A percentile compares a stretch with the other conserved stretches of the same genome.
phyloP scores from a whole-genome alignment of 2,329 filamentous ascomycete genomes.

The Ophiosphaerella narmari region DNA sequence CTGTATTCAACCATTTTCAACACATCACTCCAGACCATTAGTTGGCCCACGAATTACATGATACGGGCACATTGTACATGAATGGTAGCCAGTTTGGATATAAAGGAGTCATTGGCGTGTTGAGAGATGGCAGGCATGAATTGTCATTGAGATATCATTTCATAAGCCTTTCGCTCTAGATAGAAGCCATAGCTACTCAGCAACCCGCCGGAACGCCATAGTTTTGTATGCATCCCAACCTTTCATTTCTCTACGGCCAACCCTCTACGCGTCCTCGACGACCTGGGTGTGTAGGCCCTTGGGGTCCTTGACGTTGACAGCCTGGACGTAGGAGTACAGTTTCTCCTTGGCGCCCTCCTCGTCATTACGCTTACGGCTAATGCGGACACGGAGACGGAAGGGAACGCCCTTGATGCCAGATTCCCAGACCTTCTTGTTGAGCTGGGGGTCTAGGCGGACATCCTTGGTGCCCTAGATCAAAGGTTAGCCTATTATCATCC shows the following conservation, averaged over 20 bases:
- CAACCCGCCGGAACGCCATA: slow-evolving; percentile 43
- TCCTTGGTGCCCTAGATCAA: slow-evolving; percentile 81
- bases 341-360: slow-evolving; percentile 99
- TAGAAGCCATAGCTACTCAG: slow-evolving; percentile 38
- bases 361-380: slow-evolving; percentile 99
- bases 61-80: too few relatives aligned
- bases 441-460: slow-evolving; percentile 95
- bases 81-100: background rate
- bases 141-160: slow-evolving; percentile 44
- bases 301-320: slow-evolving; percentile 98
- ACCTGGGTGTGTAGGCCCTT: slow-evolving; percentile 95
- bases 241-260: slow-evolving; percentile 12
- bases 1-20: too few relatives aligned
- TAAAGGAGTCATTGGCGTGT: background rate
- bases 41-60: too few relatives aligned
- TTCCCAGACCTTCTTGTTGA: slow-evolving; percentile 99
- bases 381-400: slow-evolving; percentile 95
- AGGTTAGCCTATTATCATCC: slow-evolving; percentile 15
- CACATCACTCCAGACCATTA: too few relatives aligned
- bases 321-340: slow-evolving; percentile 99
- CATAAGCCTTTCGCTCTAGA: slow-evolving; percentile 39
- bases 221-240: slow-evolving; percentile 37
- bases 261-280: slow-evolving; percentile 68
- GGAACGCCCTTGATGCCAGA: slow-evolving; percentile 98
- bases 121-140: slow-evolving; percentile 36